Evolutionary conservation across 2,329 filamentous ascomycete genomes (phyloP).

Genomic region (Byssoonygena ceratinophila): DNA sequence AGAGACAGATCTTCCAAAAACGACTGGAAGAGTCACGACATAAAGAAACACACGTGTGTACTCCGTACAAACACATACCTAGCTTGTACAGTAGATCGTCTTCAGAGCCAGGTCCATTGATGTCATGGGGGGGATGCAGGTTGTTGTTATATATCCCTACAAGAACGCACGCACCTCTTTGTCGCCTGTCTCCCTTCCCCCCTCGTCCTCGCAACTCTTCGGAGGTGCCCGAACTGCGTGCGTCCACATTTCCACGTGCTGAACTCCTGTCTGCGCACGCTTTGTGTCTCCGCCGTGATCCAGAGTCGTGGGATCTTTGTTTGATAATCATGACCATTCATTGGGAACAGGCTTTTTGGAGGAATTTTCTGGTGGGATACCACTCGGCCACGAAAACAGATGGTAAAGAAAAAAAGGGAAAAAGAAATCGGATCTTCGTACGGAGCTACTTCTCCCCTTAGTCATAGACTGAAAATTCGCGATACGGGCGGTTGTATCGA

Average conservation of each 20-base stretch:
- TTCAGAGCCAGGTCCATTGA: neutral
- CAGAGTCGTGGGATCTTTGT: neutral
- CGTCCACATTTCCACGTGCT: neutral
- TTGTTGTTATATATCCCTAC: neutral
- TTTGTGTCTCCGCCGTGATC: neutral
- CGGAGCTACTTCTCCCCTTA: neutral
- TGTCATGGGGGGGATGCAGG: neutral
- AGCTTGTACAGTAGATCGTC: neutral
- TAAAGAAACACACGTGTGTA: too few species aligned
- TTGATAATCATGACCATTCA: too few species aligned
- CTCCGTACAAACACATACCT: too few species aligned
- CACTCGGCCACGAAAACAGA: too few species aligned
- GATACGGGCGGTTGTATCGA: slow-evolving; percentile 35
- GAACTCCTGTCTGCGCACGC: neutral
- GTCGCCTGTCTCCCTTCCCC: neutral
- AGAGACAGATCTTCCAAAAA: too few species aligned
- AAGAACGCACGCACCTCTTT: neutral
- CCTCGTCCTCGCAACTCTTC: neutral
- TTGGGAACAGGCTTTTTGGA: too few species aligned
- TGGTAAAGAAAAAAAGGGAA: neutral
- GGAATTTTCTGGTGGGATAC: too few species aligned
- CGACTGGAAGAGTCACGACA: too few species aligned
- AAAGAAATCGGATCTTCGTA: neutral
- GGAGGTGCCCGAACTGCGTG: neutral
- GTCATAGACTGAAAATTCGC: neutral